Base-by-base conservation (phyloP, 345 rosid species). In the Eutrema yunnanense region DNA sequence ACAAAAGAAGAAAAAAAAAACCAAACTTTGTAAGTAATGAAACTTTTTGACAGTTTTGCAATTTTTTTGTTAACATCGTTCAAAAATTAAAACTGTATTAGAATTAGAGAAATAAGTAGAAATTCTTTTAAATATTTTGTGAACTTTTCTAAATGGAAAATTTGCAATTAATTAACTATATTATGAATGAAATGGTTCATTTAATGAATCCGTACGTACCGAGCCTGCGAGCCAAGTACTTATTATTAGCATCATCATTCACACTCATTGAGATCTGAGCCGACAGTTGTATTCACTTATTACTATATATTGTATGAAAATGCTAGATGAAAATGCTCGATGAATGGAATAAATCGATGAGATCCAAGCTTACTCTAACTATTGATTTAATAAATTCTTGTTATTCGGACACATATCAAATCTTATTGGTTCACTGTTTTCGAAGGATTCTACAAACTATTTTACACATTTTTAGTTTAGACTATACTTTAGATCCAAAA, bases 171-270 rank as follows among this genome's bases (percentile, higher is more conserved):
- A 10, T 36, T 72, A 38, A 10, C 13, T 8, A 9, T 38, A 40
- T n/a, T 8, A 22, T 40, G 38, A 49, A 59, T 33, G 50, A 34
- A 49, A 33, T 5, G 10, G 7, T 16, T 36, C 57, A 74, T 42
- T 59, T 33, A 55, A 69, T 55, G 69, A 42, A 26, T 68, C 71
- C 74, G 79, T 69, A 75, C 69, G 29, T n/a, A 68, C 42, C 49
- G 49, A 52, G 26, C 73, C 22, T 37, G 16, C 49, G 49, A 52
- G 26, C 68, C 22, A 46, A 27, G 38, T 59, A 8, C 22, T 29
- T 16, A 74, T 26, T 12, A 22, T 11, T 32, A 26, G 26, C 26
- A 22, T 6, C 48, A 67, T 54, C 51, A 69, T 40, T 37, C 43
- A 70, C 43, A 70, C 34, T 49, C 71, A 22, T 70, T 56, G 62